Conservation (phyloP, 306 rosid species). For the Lathyrus sativus region DNA sequence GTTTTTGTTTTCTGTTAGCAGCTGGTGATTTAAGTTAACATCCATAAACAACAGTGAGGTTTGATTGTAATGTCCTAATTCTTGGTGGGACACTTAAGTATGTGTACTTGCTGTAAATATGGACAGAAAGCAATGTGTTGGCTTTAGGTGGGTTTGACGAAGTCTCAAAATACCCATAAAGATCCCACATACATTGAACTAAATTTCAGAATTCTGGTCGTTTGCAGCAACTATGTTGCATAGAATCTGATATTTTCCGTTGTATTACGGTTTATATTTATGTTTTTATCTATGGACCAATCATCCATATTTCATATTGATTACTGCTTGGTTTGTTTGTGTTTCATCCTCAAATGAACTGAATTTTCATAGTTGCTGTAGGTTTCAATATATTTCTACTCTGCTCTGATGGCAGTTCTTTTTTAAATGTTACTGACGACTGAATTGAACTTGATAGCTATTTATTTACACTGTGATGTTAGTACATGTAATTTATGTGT, state of each 20-base stretch:
- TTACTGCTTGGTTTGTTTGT: not conserved
- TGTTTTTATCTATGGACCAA: conserved; percentile 5
- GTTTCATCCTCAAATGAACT: not conserved
- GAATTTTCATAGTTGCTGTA: not conserved
- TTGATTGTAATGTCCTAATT: conserved; percentile 61
- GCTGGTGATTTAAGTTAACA: no score
- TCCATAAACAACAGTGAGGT: not conserved
- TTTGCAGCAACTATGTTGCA: conserved; percentile 4
- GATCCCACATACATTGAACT: conserved; percentile 48
- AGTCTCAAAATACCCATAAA: conserved; percentile 50
- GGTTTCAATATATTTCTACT: not conserved
- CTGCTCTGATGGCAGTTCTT: conserved; percentile 18
- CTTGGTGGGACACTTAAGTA: conserved; percentile 59
- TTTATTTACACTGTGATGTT: conserved; percentile 19
- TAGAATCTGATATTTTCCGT: not conserved
- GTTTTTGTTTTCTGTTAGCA: no score
- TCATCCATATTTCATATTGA: conserved; percentile 13
- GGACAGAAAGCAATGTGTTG: conserved; percentile 56
- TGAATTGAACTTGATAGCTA: conserved; percentile 2
- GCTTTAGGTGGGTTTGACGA: conserved; percentile 59
- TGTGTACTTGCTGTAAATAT: conserved; percentile 74
- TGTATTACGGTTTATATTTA: not conserved
- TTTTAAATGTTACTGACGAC: conserved; percentile 1
- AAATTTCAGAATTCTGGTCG: conserved; percentile 26
- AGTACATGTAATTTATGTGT: not conserved